Evolutionary conservation across 2,329 filamentous ascomycete species (phyloP).

Genomic region (Fusarium tanahbumbuense): DNA sequence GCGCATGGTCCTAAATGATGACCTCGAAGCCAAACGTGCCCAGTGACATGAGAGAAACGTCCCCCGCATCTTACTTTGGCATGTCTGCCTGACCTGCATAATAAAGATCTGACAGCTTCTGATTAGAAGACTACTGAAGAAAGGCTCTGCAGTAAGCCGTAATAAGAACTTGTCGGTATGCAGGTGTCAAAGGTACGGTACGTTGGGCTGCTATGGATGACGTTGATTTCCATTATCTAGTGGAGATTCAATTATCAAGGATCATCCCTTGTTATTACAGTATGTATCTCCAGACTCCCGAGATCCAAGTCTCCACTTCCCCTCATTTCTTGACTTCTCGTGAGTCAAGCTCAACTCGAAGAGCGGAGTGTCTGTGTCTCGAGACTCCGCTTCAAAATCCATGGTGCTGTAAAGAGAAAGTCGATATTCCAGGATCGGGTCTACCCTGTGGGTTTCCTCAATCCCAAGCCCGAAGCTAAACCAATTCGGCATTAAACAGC

Average conservation of each 20-base stretch:
- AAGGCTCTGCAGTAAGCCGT: constrained; percentile 1
- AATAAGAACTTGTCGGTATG: constrained; percentile 1
- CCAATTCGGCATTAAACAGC: constrained; percentile 30
- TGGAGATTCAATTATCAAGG: constrained; percentile 23
- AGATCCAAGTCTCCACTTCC: constrained; percentile 43
- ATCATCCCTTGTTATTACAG: constrained; percentile 23
- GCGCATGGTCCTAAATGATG: constrained; percentile 5
- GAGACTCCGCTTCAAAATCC: constrained; percentile 9
- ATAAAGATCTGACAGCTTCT: constrained; percentile 27
- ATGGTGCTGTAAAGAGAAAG: constrained; percentile 23
- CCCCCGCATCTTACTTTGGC: not conserved
- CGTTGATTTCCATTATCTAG: constrained; percentile 18
- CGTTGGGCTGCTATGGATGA: constrained; percentile 42
- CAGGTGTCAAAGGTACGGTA: constrained; percentile 3
- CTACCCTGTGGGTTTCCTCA: constrained; percentile 14
- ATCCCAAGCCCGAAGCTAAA: constrained; percentile 28
- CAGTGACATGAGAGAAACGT: constrained; percentile 10
- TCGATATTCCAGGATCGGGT: constrained; percentile 30
- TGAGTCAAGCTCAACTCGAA: constrained; percentile 12
- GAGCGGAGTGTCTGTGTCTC: constrained; percentile 16
- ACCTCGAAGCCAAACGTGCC: not conserved
- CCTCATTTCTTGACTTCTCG: constrained; percentile 35
- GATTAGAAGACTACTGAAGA: not conserved
- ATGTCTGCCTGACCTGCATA: constrained; percentile 10
- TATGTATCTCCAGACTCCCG: not conserved